phyloP scores from a whole-genome alignment of 1,284 basidiomycete species.

The Schizophyllum amplum region DNA sequence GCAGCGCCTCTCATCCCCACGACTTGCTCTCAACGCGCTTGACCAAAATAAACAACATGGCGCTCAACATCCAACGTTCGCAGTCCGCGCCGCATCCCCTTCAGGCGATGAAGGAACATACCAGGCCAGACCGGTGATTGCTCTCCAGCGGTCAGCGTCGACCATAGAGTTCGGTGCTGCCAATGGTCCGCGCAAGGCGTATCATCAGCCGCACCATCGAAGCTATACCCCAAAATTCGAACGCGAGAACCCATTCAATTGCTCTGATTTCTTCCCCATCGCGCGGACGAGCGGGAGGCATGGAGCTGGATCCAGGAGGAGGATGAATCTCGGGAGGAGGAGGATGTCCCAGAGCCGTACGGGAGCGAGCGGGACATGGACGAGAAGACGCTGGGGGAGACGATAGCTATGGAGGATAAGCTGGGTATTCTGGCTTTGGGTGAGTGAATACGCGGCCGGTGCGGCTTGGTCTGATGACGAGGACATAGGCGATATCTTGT shows the following conservation, averaged over 20 bases:
- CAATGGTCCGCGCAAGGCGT: neutral
- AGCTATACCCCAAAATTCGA: constrained; percentile 7
- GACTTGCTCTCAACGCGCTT: neutral
- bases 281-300: constrained; percentile 22
- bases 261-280: constrained; percentile 42
- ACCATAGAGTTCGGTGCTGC: neutral
- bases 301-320: constrained; percentile 35
- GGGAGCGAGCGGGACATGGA: constrained; percentile 16
- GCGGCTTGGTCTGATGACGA: neutral
- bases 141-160: too few species aligned
- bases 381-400: constrained; percentile 19
- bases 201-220: constrained; percentile 1
- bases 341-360: constrained; percentile 15
- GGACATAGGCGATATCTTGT: neutral
- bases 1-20: too few species aligned
- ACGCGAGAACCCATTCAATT: constrained; percentile 39
- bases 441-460: constrained; percentile 14
- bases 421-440: constrained; percentile 37
- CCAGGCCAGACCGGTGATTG: constrained; percentile 10
- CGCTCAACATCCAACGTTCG: constrained; percentile 22
- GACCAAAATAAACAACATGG: constrained; percentile 13
- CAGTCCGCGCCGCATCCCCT: constrained; percentile 28
- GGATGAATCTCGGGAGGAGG: constrained; percentile 6
- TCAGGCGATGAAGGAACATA: constrained; percentile 8
- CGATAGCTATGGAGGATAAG: constrained; percentile 40